These are phyloP conservation scores for Fraxinus americana DNA, from an alignment of 257 asterid genomes.

Conservation along the genomic window DNA sequence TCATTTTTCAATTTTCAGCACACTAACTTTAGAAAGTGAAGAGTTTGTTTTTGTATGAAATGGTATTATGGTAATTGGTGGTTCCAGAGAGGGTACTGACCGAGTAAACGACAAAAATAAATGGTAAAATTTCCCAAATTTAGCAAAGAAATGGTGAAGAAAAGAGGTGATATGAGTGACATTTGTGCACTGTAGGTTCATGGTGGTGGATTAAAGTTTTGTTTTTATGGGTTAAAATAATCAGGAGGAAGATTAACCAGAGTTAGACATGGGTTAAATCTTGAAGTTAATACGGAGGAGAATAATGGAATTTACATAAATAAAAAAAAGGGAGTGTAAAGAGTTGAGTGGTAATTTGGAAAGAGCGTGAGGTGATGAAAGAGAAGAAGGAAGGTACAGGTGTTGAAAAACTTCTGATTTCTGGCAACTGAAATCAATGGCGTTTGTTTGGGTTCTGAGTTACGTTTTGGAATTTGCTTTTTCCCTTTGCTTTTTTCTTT, in stretches of 20 bases:
- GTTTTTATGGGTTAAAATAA: neutral
- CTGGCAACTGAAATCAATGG: conserved; percentile 42
- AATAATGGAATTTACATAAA: neutral
- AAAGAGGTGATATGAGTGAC: neutral
- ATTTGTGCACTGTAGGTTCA: neutral
- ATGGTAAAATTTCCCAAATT: neutral
- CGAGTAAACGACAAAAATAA: too few relatives aligned
- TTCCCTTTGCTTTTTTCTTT: neutral
- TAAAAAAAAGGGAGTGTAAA: neutral
- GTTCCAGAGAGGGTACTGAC: neutral
- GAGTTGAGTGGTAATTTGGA: neutral
- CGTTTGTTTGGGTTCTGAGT: conserved; percentile 12
- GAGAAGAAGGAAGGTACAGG: conserved; percentile 23
- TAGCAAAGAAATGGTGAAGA: neutral
- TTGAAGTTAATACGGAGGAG: neutral
- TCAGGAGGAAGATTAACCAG: neutral
- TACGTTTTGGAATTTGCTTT: neutral
- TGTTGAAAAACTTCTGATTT: conserved; percentile 62
- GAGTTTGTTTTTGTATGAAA: neutral
- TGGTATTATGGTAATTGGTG: neutral
- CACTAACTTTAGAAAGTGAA: neutral
- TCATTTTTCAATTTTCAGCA: neutral
- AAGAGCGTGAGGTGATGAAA: neutral
- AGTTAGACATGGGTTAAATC: neutral
- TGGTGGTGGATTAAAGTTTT: neutral